These are phyloP conservation scores for Podaxis pistillaris DNA, from an alignment of 768 basidiomycete genomes.

Conservation along the genomic window DNA sequence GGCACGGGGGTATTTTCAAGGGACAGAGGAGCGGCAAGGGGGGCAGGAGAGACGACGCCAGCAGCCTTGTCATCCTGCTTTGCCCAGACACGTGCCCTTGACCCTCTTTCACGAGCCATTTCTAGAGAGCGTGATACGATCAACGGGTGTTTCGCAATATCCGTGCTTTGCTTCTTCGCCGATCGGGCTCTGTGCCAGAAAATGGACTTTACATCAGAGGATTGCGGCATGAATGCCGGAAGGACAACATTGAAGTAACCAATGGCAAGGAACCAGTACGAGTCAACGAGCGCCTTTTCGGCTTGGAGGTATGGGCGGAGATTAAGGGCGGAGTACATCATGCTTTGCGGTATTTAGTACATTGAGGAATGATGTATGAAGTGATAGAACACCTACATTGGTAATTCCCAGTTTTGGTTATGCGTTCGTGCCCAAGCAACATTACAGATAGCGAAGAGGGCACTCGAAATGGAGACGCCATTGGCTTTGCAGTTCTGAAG, in stretches of 20 bases:
- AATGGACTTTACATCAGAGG: conserved; percentile 35
- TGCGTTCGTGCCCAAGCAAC: conserved; percentile 66
- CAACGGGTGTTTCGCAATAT: conserved; percentile 63
- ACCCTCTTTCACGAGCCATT: conserved; percentile 65
- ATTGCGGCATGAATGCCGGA: conserved; percentile 64
- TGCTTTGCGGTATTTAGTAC: conserved; percentile 32
- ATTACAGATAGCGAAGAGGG: conserved; percentile 74
- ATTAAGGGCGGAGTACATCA: conserved; percentile 89
- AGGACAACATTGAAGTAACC: conserved; percentile 83
- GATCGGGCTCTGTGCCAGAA: conserved; percentile 77
- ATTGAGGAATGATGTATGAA: background rate
- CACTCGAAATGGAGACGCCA: conserved; percentile 73
- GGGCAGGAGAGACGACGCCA: conserved; percentile 37
- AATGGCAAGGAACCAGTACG: conserved; percentile 82
- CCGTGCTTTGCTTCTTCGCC: conserved; percentile 66
- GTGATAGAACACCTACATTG: conserved; percentile 40
- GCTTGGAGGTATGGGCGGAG: conserved; percentile 58
- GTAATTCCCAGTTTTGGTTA: conserved; percentile 43
- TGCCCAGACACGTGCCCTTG: conserved; percentile 64
- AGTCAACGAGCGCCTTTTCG: conserved; percentile 45
- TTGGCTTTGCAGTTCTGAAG: conserved; percentile 68
- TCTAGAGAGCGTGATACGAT: conserved; percentile 56
- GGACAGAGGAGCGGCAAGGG: conserved; percentile 19
- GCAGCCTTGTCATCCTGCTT: conserved; percentile 69
- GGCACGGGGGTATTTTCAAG: conserved; percentile 21